Conservation (phyloP, 192 early-diverging fungal genomes). For the Mortierella claussenii region DNA sequence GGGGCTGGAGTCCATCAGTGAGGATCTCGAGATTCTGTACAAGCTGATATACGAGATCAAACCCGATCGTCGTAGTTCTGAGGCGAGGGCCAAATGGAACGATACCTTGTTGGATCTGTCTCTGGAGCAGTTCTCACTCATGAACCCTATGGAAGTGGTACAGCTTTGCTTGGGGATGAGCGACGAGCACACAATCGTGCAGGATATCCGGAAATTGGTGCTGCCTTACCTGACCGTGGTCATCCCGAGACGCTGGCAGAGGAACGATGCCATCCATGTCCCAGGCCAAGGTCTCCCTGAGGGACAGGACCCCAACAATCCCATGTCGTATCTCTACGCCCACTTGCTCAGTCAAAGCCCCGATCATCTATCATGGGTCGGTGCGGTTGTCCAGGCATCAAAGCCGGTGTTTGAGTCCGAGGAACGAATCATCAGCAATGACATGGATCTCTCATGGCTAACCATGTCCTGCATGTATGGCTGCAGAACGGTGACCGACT, state of each 20-base stretch:
- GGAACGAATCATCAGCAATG: conserved; percentile 63
- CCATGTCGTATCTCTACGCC: conserved; percentile 56
- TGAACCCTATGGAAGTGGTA: conserved; percentile 55
- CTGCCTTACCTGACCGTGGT: conserved; percentile 58
- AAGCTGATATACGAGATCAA: conserved; percentile 69
- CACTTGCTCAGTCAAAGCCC: conserved; percentile 56
- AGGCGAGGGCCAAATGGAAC: conserved; percentile 20
- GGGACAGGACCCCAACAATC: conserved; percentile 35
- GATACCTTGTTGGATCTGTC: conserved; percentile 37
- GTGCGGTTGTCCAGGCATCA: conserved; percentile 58
- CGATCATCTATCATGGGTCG: conserved; percentile 56
- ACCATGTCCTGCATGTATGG: conserved; percentile 62
- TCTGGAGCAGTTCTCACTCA: conserved; percentile 49
- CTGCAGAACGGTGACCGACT: conserved; percentile 52
- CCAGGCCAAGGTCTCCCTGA: conserved; percentile 22
- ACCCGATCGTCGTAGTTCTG: conserved; percentile 33
- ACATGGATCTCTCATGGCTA: conserved; percentile 60
- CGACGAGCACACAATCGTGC: conserved; percentile 52
- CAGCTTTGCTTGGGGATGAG: conserved; percentile 51
- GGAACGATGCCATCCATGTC: conserved; percentile 4
- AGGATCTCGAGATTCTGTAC: conserved; percentile 67
- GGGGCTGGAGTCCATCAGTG: conserved; percentile 61
- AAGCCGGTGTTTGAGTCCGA: conserved; percentile 58
- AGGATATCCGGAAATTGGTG: conserved; percentile 58
- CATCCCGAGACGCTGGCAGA: conserved; percentile 37